Conservation (phyloP, 2,329 filamentous ascomycete genomes). For the Fusarium citri region DNA sequence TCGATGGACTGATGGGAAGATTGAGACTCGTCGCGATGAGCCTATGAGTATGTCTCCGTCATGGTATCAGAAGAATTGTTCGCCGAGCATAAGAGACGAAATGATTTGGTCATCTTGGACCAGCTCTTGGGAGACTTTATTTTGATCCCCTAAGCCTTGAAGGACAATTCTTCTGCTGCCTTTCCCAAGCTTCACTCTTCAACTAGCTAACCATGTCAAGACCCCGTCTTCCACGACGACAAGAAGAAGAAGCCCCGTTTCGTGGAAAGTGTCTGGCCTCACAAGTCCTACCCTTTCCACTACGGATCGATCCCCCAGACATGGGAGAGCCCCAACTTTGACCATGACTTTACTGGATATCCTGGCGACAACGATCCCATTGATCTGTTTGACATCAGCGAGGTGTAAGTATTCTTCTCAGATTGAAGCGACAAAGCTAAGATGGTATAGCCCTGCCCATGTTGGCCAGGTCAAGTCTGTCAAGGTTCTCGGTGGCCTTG, state of each 20-base stretch:
- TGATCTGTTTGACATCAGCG: conserved; percentile 55
- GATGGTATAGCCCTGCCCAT: conserved; percentile 38
- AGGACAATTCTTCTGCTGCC: too few relatives aligned
- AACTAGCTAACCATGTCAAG: conserved; percentile 30
- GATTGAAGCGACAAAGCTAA: neutral
- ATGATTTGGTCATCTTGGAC: too few relatives aligned
- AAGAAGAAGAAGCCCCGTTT: conserved; percentile 52
- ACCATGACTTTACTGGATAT: conserved; percentile 53
- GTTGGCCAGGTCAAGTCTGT: conserved; percentile 56
- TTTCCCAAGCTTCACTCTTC: too few relatives aligned
- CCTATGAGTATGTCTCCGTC: conserved; percentile 50
- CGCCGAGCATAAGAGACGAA: too few relatives aligned
- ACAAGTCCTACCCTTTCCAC: conserved; percentile 57
- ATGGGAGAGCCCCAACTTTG: conserved; percentile 57
- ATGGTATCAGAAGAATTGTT: too few relatives aligned
- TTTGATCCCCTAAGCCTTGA: too few relatives aligned
- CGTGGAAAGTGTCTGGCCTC: conserved; percentile 57
- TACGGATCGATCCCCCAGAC: conserved; percentile 60
- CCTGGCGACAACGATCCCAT: conserved; percentile 58
- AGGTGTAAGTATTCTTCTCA: conserved; percentile 7
- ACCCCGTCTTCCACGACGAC: conserved; percentile 58
- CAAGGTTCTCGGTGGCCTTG: conserved; percentile 56
- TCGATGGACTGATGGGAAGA: conserved; percentile 55
- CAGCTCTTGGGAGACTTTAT: too few relatives aligned
- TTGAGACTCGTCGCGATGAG: conserved; percentile 55